Evolutionary conservation across 1,284 basidiomycete genomes (phyloP).

Genomic region (Ganoderma resinaceum): DNA sequence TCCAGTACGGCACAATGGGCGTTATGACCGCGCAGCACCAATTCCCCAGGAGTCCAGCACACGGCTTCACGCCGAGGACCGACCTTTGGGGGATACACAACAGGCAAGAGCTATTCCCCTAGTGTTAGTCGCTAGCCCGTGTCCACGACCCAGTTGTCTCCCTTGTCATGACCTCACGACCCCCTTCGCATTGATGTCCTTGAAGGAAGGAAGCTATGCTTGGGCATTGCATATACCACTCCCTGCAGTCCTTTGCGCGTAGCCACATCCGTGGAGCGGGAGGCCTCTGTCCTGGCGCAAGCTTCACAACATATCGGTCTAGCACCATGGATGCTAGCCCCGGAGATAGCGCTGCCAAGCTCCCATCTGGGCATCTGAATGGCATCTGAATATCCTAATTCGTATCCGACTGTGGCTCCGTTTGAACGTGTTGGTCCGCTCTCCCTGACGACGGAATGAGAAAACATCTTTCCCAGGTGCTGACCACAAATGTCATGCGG

Average conservation of each 20-base stretch:
- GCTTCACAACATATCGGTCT: neutral
- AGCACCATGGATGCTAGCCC: neutral
- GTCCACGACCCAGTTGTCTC: neutral
- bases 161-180: neutral
- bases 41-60: neutral
- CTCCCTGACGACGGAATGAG: neutral
- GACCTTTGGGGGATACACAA: neutral
- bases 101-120: neutral
- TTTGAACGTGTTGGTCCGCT: conserved; percentile 3
- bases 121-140: neutral
- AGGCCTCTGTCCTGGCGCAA: neutral
- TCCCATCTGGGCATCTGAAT: neutral
- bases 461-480: neutral
- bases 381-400: neutral
- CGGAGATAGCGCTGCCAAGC: conserved; percentile 1
- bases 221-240: neutral
- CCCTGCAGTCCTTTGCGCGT: neutral
- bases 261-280: neutral
- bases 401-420: neutral
- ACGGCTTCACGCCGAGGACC: neutral
- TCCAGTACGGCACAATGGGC: neutral
- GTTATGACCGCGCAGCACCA: neutral
- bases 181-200: neutral
- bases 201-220: neutral
- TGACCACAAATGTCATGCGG: neutral